Percentiles rank a stretch among this genome's conserved stretches.
These are phyloP conservation scores for Pichia manshurica DNA, from an alignment of 805 yeast genomes.

Conservation along the genomic window DNA sequence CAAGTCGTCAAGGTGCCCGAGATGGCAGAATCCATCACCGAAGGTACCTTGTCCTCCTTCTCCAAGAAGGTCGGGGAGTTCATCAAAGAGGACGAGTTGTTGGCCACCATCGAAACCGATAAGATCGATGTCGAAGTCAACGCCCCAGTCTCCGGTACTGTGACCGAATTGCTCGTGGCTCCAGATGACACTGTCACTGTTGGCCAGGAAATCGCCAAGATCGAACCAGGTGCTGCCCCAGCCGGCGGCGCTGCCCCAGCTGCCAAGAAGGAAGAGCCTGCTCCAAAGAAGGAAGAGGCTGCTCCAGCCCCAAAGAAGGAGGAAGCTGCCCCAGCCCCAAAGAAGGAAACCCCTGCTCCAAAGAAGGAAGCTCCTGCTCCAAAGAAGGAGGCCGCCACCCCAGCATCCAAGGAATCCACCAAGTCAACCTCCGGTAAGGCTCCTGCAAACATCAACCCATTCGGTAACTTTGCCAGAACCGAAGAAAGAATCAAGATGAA, in stretches of 20 bases:
- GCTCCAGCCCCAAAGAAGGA: constrained; percentile 2
- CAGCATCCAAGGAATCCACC: constrained; percentile 24
- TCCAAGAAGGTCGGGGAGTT: constrained; percentile 80
- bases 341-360: constrained; percentile 28
- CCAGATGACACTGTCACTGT: constrained; percentile 94
- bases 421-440: constrained; percentile 25
- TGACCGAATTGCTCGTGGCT: constrained; percentile 72
- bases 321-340: constrained; percentile 17
- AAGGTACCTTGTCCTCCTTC: constrained; percentile 78
- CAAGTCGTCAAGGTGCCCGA: constrained; percentile 81
- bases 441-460: constrained; percentile 26
- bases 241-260: constrained; percentile 41
- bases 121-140: constrained; percentile 97
- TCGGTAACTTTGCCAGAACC: constrained; percentile 62
- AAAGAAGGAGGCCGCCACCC: constrained; percentile 25
- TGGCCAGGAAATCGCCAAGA: constrained; percentile 85
- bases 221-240: constrained; percentile 75
- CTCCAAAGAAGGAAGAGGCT: neutral
- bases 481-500: constrained; percentile 96
- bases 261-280: constrained; percentile 2
- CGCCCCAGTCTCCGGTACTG: constrained; percentile 87
- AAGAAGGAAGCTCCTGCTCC: constrained; percentile 12
- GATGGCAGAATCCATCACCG: constrained; percentile 98
- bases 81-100: constrained; percentile 37
- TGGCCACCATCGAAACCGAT: constrained; percentile 97